Evolutionary conservation across 2,329 filamentous ascomycete species (phyloP).

Genomic region (Amylocarpus encephaloides): DNA sequence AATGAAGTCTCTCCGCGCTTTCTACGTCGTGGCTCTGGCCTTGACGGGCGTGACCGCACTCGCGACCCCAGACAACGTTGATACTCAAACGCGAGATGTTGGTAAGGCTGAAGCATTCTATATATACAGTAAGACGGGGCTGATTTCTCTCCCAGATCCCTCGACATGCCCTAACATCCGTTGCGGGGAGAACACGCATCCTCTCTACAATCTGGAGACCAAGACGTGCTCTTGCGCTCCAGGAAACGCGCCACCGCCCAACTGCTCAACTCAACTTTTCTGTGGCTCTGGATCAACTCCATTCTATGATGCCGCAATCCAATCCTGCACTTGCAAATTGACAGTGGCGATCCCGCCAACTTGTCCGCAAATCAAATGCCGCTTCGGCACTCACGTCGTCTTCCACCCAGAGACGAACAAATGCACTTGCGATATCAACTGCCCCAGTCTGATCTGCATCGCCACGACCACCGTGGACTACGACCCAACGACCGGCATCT

Average conservation of each 20-base stretch:
- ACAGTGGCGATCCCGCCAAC: not conserved
- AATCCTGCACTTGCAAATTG: not conserved
- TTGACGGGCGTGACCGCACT: too few species aligned
- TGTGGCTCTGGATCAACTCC: not conserved
- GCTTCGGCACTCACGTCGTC: not conserved
- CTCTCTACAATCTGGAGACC: not conserved
- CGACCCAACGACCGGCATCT: not conserved
- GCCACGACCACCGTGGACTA: not conserved
- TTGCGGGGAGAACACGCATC: not conserved
- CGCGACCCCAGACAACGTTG: too few species aligned
- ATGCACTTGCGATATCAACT: not conserved
- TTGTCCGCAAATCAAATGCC: not conserved
- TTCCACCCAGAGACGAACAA: not conserved
- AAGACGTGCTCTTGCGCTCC: not conserved
- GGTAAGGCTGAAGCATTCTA: too few species aligned
- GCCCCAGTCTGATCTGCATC: not conserved
- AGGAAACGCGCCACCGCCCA: not conserved
- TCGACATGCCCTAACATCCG: not conserved
- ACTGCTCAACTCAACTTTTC: not conserved
- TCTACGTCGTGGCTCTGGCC: too few species aligned
- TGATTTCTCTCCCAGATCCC: not conserved
- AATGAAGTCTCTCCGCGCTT: too few species aligned
- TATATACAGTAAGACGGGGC: too few species aligned
- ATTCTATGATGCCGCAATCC: not conserved
- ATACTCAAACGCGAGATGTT: too few species aligned